These are phyloP conservation scores for Fereydounia khargensis DNA, from an alignment of 1,284 basidiomycete species.

Conservation along the genomic window DNA sequence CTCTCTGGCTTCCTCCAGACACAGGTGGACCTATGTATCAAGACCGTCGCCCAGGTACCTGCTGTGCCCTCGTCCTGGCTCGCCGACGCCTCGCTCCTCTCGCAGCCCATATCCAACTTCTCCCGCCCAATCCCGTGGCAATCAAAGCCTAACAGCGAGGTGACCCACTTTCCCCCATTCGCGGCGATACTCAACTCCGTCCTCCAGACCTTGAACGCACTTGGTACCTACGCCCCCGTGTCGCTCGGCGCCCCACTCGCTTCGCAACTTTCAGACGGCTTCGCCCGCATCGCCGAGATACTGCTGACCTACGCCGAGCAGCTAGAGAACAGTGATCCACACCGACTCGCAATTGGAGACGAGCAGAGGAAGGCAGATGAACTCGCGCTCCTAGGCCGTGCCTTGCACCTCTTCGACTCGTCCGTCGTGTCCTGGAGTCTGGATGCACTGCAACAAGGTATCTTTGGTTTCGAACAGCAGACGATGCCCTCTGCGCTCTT, in stretches of 20 bases:
- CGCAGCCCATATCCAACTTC: too few species aligned
- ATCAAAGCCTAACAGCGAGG: constrained; percentile 13
- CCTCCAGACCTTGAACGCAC: constrained; percentile 12
- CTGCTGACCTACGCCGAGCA: constrained; percentile 1
- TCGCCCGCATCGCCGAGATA: not conserved
- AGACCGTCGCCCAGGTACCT: too few species aligned
- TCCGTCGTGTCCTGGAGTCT: constrained; percentile 15
- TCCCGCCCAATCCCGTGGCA: too few species aligned
- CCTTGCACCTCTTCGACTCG: constrained; percentile 8
- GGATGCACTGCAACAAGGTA: constrained; percentile 1
- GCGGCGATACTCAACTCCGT: constrained; percentile 16
- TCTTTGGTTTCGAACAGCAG: constrained; percentile 2
- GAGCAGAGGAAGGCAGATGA: constrained; percentile 6
- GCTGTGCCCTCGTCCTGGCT: too few species aligned
- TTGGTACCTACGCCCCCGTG: constrained; percentile 13
- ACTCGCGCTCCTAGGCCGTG: constrained; percentile 2
- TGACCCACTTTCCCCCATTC: constrained; percentile 14
- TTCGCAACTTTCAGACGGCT: not conserved
- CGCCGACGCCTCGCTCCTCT: too few species aligned
- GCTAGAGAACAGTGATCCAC: not conserved
- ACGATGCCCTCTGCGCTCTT: too few species aligned
- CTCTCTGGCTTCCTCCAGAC: too few species aligned
- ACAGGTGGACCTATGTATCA: too few species aligned
- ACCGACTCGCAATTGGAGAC: not conserved
- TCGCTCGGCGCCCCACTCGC: not conserved